Evolutionary conservation across 2,329 filamentous ascomycete genomes (phyloP).

Genomic region (Albophoma yamanashiensis): DNA sequence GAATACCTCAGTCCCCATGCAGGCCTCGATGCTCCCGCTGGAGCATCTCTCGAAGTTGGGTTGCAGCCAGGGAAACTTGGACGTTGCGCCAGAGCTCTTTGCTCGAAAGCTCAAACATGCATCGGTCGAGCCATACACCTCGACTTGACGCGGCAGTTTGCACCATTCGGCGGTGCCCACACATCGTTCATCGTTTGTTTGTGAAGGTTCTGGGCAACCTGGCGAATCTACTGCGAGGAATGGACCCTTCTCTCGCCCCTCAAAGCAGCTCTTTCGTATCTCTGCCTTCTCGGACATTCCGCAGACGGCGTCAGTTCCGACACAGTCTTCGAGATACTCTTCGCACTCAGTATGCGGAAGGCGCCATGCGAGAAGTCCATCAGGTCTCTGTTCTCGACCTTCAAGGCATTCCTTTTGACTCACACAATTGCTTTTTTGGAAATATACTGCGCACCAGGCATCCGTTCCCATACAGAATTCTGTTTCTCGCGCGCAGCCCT

Average conservation of each 20-base stretch:
- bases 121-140: background rate
- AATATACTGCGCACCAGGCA: background rate
- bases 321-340: background rate
- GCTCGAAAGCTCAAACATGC: background rate
- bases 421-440: background rate
- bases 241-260: background rate
- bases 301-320: background rate
- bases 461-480: background rate
- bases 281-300: background rate
- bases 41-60: background rate
- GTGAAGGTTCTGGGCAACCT: background rate
- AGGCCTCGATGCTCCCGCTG: background rate
- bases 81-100: background rate
- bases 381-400: background rate
- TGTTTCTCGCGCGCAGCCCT: background rate
- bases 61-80: background rate
- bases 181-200: background rate
- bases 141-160: background rate
- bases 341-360: background rate
- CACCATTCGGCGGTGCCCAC: background rate
- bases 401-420: background rate
- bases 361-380: background rate
- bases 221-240: background rate
- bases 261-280: background rate
- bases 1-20: background rate